Conservation (phyloP, 257 asterid genomes). For the Marsdenia floribunda region DNA sequence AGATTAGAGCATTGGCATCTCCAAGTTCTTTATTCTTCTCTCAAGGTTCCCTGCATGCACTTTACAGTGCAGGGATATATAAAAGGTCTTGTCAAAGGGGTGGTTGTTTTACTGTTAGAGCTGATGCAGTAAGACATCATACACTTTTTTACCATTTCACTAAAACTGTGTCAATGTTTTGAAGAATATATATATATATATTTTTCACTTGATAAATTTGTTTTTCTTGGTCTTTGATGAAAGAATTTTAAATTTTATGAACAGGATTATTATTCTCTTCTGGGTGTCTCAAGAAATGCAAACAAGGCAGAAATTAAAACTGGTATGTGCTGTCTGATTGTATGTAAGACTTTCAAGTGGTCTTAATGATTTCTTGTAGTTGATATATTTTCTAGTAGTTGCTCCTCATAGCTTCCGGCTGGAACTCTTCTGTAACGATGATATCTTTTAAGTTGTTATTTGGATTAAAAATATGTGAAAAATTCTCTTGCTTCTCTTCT, state of each 20-base stretch:
- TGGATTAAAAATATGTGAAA: not conserved
- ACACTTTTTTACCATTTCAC: not conserved
- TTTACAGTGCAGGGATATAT: conserved; percentile 44
- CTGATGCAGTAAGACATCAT: conserved; percentile 57
- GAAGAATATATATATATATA: not conserved
- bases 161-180: not conserved
- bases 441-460: not conserved
- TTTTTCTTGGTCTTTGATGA: conserved; percentile 4
- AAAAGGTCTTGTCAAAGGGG: conserved; percentile 48
- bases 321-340: conserved; percentile 44
- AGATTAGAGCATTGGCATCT: conserved; percentile 53
- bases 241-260: not conserved
- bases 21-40: conserved; percentile 53
- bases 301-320: conserved; percentile 91
- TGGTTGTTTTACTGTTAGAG: conserved; percentile 67
- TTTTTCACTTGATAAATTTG: not conserved
- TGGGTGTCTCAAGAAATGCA: conserved; percentile 83
- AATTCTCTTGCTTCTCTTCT: not conserved
- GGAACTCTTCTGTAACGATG: not conserved
- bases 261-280: conserved; percentile 89
- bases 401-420: not conserved
- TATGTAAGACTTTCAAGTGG: not conserved
- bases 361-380: not conserved
- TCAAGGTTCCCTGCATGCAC: conserved; percentile 51
- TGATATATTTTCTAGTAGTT: not conserved